phyloP scores from a whole-genome alignment of 257 asterid species.

The Sherardia arvensis region DNA sequence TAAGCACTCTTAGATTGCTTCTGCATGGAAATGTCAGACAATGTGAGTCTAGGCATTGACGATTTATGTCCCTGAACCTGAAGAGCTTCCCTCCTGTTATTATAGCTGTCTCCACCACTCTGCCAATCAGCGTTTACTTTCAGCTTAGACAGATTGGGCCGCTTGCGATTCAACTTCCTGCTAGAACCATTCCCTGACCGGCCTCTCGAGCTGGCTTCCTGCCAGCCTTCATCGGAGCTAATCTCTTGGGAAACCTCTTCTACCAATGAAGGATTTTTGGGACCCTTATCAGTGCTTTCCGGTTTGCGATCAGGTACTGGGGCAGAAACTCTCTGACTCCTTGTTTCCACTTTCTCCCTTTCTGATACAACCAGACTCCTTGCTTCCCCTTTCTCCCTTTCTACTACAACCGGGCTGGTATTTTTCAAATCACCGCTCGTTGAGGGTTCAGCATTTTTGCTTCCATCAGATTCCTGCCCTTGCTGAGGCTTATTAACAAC shows the following conservation, averaged over 20 bases:
- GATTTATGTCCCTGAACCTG: conserved; percentile 43
- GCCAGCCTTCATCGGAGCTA: conserved; percentile 89
- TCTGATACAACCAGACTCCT: conserved; percentile 22
- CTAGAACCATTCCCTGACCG: conserved; percentile 50
- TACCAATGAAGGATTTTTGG: conserved; percentile 16
- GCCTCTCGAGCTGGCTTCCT: conserved; percentile 80
- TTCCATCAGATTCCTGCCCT: conserved; percentile 37
- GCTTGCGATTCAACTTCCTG: conserved; percentile 52
- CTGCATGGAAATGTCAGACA: conserved; percentile 33
- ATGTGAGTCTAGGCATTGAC: conserved; percentile 26
- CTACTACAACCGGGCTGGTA: conserved; percentile 18
- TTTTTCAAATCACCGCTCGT: conserved; percentile 22
- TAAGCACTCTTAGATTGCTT: conserved; percentile 32
- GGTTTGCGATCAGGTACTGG: conserved; percentile 24
- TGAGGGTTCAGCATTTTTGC: conserved; percentile 25
- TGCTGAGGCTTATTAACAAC: conserved; percentile 43
- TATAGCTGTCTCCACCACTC: conserved; percentile 36
- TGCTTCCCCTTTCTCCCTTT: conserved; percentile 31
- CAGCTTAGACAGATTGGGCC: conserved; percentile 62
- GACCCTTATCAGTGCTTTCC: conserved; percentile 16
- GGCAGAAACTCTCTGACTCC: conserved; percentile 22
- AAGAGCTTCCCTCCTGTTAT: conserved; percentile 42
- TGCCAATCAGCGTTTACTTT: conserved; percentile 42
- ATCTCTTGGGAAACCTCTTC: conserved; percentile 37
- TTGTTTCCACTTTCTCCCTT: conserved; percentile 31